Base-by-base conservation (phyloP, 1,284 basidiomycete genomes). In the Heimioporus punctisporus region DNA sequence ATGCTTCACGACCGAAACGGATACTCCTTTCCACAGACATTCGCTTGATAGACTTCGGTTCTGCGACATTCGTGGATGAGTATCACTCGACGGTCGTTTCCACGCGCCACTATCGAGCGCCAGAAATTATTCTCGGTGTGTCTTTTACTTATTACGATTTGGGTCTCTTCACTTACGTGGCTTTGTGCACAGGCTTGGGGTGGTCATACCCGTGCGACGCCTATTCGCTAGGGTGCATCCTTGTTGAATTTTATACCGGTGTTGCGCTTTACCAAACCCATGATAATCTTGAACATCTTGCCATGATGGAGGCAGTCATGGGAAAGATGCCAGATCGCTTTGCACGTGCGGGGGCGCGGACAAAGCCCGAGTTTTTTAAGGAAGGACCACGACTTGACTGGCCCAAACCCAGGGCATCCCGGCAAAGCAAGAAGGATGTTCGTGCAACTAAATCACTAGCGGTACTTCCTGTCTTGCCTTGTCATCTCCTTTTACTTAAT, bases 301-400 rank as follows among this genome's bases (percentile, higher is more conserved):
- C 97, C 43, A 99, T 99, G 97, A 99, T 99, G 97, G 96, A 99
- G 73, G 88, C 92, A 62, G 97, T 99, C 34, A 97, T 99, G 86
- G 97, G 97, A 57, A 91, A 89, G 74, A 96, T 99, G 88, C 95
- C 96, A 0, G 86, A 90, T 45, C 85, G 88, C 6, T 95, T 97
- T 71, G 84, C 84, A 34, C 82, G 84, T 31, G 76, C 81, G 60
- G 92, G 84, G 28, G 83, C 82, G 54, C 85, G 85, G 55, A 86
- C 85, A 54, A 95, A 93, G 66, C 89, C 94, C 17, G 97, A 98
- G 67, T 98, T 92, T 72, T 98, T 99, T 79, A 93, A 92, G 69
- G 88, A 92, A 42, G 85, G 82, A 26, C 71, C 79, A 56, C 92
- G 88, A 65, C 83, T 99, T 46, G 93, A 97, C 71, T 99, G 93